A percentile compares a stretch with the other conserved stretches of the same genome.
phyloP scores from a whole-genome alignment of 345 rosid genomes.

The Capsella bursapastoris region DNA sequence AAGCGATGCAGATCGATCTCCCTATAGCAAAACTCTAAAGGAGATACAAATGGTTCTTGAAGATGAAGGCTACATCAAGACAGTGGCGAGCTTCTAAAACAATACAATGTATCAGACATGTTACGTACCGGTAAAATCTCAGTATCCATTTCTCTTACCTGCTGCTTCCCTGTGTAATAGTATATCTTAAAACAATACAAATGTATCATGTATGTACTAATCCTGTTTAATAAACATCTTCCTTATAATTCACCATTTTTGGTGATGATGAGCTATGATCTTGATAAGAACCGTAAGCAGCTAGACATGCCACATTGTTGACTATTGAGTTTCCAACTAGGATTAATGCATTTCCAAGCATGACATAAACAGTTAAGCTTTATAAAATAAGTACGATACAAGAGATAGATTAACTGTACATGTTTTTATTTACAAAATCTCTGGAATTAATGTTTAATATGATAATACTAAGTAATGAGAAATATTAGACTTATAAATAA shows the following conservation, averaged over 20 bases:
- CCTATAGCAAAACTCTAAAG: constrained; percentile 71
- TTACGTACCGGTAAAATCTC: not conserved
- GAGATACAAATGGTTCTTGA: constrained; percentile 83
- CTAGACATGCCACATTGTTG: not conserved
- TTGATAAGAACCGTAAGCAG: not conserved
- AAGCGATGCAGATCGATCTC: constrained; percentile 62
- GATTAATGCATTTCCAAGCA: not conserved
- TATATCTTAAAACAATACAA: not conserved
- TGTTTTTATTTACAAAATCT: constrained; percentile 36
- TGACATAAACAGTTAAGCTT: constrained; percentile 9
- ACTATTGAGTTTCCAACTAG: not conserved
- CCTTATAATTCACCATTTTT: too few relatives aligned
- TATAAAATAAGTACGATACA: constrained; percentile 24
- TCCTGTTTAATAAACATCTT: too few relatives aligned
- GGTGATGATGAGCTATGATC: too few relatives aligned
- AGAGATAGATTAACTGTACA: constrained; percentile 23
- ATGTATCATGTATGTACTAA: too few relatives aligned
- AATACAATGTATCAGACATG: not conserved
- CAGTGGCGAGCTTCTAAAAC: constrained; percentile 67
- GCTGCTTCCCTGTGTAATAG: not conserved
- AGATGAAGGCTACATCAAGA: constrained; percentile 89
- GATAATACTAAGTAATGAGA: constrained; percentile 25
- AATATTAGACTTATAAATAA: constrained; percentile 8
- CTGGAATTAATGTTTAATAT: not conserved
- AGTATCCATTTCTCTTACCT: not conserved